Base-by-base conservation (phyloP, 768 basidiomycete genomes). In the Aureoboletus auriporus region DNA sequence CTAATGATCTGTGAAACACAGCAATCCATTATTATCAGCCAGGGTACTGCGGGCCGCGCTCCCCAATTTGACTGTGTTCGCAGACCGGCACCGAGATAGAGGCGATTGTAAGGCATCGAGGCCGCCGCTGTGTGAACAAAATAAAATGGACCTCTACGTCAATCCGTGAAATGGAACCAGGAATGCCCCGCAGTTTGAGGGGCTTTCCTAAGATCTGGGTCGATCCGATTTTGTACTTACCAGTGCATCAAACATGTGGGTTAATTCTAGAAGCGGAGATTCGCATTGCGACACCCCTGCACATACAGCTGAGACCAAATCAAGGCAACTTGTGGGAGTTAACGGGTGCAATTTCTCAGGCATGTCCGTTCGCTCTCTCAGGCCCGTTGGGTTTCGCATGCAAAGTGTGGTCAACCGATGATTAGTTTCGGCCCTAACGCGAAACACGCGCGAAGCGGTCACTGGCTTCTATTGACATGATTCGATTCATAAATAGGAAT, bases 131-230 rank as follows among this genome's bases (percentile, higher is more conserved):
- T 49, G 54, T 58, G 60, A 60, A 42, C 16, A 44, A 39, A 54
- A 55, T 58, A 44, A 39, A 54, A 55, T 58, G 55, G 40, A 54
- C 45, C 42, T 42, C 28, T 42, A n/a, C 40, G 47, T 52, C 54
- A 56, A 55, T 53, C 49, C 17, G 48, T 53, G 46, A 55, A 60
- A 40, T 47, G 51, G 49, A 55, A 12, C 42, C 49, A 48, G 46
- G 30, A 52, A 50, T 54, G 44, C 49, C 54, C 59, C 64, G 62
- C 64, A 66, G 63, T 66, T 64, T 61, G 64, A 55, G 63, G 53
- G 64, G 47, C 47, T 44, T 36, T 40, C 38, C 28, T 16, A 42
- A 43, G 41, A 42, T 49, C 55, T 56, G 42, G 44, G 51, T 47
- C 61, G 62, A 65, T 65, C 62, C 49, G 57, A 64, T 49, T 17